These are phyloP conservation scores for Lagenaria siceraria DNA, from an alignment of 306 rosid genomes.

Conservation along the genomic window DNA sequence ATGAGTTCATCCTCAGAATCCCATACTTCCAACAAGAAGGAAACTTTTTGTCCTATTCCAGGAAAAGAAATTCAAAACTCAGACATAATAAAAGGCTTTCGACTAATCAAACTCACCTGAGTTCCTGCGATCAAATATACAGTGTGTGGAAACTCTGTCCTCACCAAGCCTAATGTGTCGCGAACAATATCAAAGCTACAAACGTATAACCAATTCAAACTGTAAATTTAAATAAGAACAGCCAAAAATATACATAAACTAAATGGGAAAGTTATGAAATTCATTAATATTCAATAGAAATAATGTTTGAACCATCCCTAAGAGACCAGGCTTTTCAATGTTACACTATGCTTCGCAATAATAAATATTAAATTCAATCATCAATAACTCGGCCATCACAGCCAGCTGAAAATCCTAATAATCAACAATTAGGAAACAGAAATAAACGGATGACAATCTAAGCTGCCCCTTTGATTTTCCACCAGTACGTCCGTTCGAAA, in stretches of 20 bases:
- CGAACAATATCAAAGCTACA: conserved; percentile 76
- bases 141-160: conserved; percentile 73
- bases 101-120: conserved; percentile 41
- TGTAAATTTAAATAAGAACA: background rate
- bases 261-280: background rate
- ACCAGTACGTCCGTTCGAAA: too few relatives aligned
- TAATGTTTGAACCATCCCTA: background rate
- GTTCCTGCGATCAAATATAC: conserved; percentile 80
- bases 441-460: background rate
- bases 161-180: conserved; percentile 60
- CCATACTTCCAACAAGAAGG: background rate
- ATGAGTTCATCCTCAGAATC: background rate
- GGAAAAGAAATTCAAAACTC: background rate
- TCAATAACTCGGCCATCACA: background rate
- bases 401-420: background rate
- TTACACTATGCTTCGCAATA: background rate
- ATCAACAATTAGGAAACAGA: background rate
- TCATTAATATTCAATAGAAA: background rate
- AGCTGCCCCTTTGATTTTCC: background rate
- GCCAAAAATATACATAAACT: background rate
- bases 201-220: conserved; percentile 17
- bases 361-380: background rate
- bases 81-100: background rate
- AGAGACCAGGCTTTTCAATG: background rate
- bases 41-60: background rate